Conservation (phyloP, 805 yeast genomes). For the Barnettozyma wickerhamii region DNA sequence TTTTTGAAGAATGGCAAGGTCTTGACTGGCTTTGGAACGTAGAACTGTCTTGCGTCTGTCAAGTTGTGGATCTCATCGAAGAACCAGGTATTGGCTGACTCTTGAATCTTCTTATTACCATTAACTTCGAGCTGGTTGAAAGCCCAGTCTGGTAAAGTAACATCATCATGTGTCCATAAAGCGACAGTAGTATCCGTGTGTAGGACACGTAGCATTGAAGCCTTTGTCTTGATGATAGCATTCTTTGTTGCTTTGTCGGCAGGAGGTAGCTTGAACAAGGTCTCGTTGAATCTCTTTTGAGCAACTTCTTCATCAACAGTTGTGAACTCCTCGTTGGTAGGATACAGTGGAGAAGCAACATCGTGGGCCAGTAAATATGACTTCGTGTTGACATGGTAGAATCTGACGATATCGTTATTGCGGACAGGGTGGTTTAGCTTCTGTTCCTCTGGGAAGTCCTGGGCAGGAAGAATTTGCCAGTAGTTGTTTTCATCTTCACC, state of each 20-base stretch:
- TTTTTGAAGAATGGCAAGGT: constrained; percentile 71
- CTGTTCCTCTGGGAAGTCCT: constrained; percentile 37
- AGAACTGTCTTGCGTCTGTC: constrained; percentile 56
- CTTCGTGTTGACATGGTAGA: constrained; percentile 76
- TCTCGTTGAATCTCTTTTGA: constrained; percentile 56
- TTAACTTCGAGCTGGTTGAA: constrained; percentile 88
- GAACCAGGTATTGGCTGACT: constrained; percentile 67
- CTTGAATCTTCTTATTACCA: constrained; percentile 81
- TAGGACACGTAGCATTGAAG: constrained; percentile 61
- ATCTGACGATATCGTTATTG: constrained; percentile 72
- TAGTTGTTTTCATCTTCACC: constrained; percentile 62
- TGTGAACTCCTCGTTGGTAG: constrained; percentile 93
- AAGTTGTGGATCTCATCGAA: constrained; percentile 67
- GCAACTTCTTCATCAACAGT: constrained; percentile 63
- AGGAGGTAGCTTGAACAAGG: constrained; percentile 71
- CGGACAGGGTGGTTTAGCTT: constrained; percentile 45
- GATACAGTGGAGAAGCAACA: constrained; percentile 88
- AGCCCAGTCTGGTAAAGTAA: constrained; percentile 91
- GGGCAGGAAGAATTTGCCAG: constrained; percentile 79
- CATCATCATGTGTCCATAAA: constrained; percentile 88
- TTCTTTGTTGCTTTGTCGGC: constrained; percentile 47
- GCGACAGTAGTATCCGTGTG: constrained; percentile 89
- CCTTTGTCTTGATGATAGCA: constrained; percentile 61
- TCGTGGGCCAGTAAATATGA: constrained; percentile 85
- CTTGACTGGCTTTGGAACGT: constrained; percentile 60